Base-by-base conservation (phyloP, 441 rosid genomes). In the Kokia cookei region DNA sequence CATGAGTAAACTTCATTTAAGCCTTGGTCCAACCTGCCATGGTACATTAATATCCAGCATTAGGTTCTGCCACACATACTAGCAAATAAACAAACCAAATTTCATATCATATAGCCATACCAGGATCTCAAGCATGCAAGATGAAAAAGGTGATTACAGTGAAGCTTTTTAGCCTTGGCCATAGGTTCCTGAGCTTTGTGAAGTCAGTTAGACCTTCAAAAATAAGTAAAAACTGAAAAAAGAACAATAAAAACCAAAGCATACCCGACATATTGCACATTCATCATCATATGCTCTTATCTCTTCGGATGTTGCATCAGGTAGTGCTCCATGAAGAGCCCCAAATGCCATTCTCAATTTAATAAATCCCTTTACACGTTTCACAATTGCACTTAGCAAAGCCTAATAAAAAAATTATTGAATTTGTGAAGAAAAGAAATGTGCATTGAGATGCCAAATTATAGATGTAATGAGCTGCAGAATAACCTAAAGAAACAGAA, bases 191-290 rank as follows among this genome's bases (percentile, higher is more conserved):
- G 92, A 63, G 76, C 84, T 81, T 74, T 51, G 65, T 65, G 71
- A 66, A 60, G 81, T 73, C 50, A 58, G 77, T 84, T 32, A 12
- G 57, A 75, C 59, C 55, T 69, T 68, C 53, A 48, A 15, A 77
- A 65, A 76, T 76, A 54, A 60, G 40, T 58, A 47, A 76, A 79
- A 63, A 40, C 40, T 8, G 58, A 11, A 65, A 73, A 67, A 68
- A 17, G 45, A 26, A 59, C 55, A 17, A 24, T 37, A 40, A 29
- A 62, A 50, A 63, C 71, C 42, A 60, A 71, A 73, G 72, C 86
- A 84, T 93, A 96, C 98, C 91, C 98, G 86, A 79, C 99, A 96
- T 67, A 96, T 96, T 77, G 98, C 99, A 88, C 99, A 96, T 85
- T 96, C 99, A 82, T 96, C 98, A 76, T 96, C 96, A 79, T 90